Conservation (phyloP, 306 rosid genomes). For the Pterocarpus macrocarpus region DNA sequence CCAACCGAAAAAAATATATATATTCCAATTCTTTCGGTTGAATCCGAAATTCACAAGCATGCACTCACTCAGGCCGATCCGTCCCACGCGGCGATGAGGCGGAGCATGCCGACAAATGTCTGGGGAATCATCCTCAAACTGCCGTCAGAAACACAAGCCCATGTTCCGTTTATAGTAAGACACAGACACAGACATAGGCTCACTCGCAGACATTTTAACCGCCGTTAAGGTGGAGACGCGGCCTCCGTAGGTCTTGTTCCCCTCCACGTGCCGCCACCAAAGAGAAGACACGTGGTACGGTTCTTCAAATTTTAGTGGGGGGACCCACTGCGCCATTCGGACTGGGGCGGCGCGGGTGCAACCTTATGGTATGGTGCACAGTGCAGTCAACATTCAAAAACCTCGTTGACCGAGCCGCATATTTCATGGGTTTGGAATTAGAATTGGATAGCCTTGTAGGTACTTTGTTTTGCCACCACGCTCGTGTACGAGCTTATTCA, state of each 20-base stretch:
- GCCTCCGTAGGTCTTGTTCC: not conserved
- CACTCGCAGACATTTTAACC: constrained; percentile 40
- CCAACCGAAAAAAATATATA: too few relatives aligned
- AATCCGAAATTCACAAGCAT: not conserved
- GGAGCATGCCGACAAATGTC: constrained; percentile 49
- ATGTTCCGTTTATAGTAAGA: constrained; percentile 32
- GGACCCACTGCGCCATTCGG: constrained; percentile 39
- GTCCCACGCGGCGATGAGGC: constrained; percentile 41
- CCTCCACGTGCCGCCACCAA: constrained; percentile 2
- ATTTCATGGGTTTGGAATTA: not conserved
- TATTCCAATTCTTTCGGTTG: not conserved
- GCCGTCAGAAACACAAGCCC: constrained; percentile 42
- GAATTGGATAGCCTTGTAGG: not conserved
- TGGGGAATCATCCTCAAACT: not conserved
- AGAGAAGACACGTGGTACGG: not conserved
- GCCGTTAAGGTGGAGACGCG: constrained; percentile 46
- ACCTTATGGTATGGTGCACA: not conserved
- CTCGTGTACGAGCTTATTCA: too few relatives aligned
- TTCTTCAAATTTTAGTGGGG: not conserved
- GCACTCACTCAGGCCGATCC: not conserved
- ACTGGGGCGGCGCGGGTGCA: constrained; percentile 46
- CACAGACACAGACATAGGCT: not conserved
- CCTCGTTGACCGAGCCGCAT: constrained; percentile 56
- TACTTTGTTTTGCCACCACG: too few relatives aligned
- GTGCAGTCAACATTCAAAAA: constrained; percentile 57